These are phyloP conservation scores for Pleoardoris graminearum DNA, from an alignment of 2,329 filamentous ascomycete species.

Conservation along the genomic window DNA sequence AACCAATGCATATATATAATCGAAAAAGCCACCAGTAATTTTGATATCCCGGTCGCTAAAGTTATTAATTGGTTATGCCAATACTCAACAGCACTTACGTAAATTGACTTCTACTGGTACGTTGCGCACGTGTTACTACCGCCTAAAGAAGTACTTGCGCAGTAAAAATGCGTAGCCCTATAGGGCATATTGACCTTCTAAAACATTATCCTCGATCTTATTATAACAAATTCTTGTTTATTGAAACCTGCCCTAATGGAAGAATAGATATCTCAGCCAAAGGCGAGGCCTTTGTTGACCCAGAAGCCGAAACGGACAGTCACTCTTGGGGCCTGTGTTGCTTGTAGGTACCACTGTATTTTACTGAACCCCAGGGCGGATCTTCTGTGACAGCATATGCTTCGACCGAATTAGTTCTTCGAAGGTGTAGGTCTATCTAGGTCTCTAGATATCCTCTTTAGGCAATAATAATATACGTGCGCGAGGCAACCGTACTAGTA, in stretches of 20 bases:
- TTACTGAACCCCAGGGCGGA: background rate
- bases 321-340: slow-evolving; percentile 41
- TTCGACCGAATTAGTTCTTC: no score
- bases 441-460: no score
- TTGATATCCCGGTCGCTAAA: background rate
- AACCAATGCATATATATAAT: background rate
- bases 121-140: no score
- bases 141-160: no score
- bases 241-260: slow-evolving; percentile 40
- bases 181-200: background rate
- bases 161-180: background rate
- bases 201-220: background rate
- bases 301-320: slow-evolving; percentile 41
- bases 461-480: no score
- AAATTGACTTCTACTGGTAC: no score
- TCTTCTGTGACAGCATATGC: background rate
- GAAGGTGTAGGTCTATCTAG: no score
- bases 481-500: no score
- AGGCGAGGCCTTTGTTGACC: slow-evolving; percentile 26
- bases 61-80: background rate
- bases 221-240: slow-evolving; percentile 36
- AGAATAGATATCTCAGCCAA: slow-evolving; percentile 22
- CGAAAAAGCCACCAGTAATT: background rate
- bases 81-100: no score
- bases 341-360: slow-evolving; percentile 19